These are phyloP conservation scores for Cordyceps militaris DNA, from an alignment of 2,329 filamentous ascomycete species.

Conservation along the genomic window DNA sequence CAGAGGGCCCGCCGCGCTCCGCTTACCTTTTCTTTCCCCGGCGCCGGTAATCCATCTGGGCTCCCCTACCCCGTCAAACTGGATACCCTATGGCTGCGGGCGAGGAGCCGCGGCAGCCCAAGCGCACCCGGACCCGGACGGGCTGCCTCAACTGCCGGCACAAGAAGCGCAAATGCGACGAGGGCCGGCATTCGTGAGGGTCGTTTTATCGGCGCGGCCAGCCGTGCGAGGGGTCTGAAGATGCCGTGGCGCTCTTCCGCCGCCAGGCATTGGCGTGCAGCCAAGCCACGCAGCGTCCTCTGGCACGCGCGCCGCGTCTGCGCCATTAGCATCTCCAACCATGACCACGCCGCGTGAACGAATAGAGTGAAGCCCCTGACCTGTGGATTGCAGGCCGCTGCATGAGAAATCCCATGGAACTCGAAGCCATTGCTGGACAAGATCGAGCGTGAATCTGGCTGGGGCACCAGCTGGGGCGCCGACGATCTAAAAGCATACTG, in stretches of 20 bases:
- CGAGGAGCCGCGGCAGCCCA: constrained; percentile 13
- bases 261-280: constrained; percentile 27
- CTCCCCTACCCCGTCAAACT: too few species aligned
- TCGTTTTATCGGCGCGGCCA: constrained; percentile 27
- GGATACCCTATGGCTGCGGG: constrained; percentile 1
- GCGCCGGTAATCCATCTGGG: too few species aligned
- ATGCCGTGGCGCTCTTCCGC: constrained; percentile 29
- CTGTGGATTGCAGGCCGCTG: constrained; percentile 46
- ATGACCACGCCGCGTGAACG: constrained; percentile 46
- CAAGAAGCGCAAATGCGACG: constrained; percentile 34
- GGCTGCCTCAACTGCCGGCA: constrained; percentile 33
- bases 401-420: constrained; percentile 40
- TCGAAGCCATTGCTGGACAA: constrained; percentile 36
- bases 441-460: constrained; percentile 46
- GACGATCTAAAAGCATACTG: constrained; percentile 46
- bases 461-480: constrained; percentile 45
- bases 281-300: constrained; percentile 32
- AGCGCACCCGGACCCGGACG: constrained; percentile 28
- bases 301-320: constrained; percentile 49
- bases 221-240: constrained; percentile 30
- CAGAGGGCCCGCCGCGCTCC: too few species aligned
- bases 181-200: constrained; percentile 28
- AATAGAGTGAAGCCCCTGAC: constrained; percentile 46
- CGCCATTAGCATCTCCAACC: constrained; percentile 45
- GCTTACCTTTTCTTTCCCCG: too few species aligned